These are phyloP conservation scores for Solanum phureja DNA, from an alignment of 257 asterid species.

Conservation along the genomic window DNA sequence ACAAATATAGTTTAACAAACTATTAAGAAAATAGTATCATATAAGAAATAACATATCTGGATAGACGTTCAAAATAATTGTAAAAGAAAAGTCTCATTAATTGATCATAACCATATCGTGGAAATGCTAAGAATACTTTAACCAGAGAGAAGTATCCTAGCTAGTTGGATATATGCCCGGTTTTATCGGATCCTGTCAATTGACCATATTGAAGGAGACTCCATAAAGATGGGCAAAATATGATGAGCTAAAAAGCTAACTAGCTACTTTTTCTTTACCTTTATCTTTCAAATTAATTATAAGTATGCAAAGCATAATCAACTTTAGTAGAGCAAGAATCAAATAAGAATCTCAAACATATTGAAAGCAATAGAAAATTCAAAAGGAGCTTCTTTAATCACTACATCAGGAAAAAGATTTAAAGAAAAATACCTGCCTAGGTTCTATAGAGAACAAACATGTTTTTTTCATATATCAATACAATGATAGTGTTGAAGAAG, in stretches of 20 bases:
- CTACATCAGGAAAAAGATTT: neutral
- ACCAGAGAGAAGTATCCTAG: neutral
- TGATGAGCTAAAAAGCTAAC: slow-evolving; percentile 19
- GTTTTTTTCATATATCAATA: slow-evolving; percentile 10
- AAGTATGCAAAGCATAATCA: neutral
- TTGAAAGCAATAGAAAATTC: neutral
- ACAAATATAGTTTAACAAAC: too few species aligned
- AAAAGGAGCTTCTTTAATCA: neutral
- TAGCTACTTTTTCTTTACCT: neutral
- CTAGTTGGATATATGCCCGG: slow-evolving; percentile 10
- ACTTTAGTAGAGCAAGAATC: neutral
- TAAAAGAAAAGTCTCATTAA: neutral
- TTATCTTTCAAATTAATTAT: neutral
- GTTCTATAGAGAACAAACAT: neutral
- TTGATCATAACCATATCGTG: neutral
- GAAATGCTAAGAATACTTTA: too few species aligned
- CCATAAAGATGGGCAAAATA: slow-evolving; percentile 4
- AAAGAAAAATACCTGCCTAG: neutral
- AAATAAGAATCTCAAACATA: neutral
- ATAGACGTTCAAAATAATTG: neutral
- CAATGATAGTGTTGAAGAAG: slow-evolving; percentile 61
- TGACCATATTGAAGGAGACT: slow-evolving; percentile 8
- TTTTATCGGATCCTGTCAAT: slow-evolving; percentile 48
- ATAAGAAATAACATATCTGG: too few species aligned
- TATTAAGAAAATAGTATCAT: neutral